Conservation (phyloP, 495 filamentous ascomycete genomes). For the Terfezia claveryi region DNA sequence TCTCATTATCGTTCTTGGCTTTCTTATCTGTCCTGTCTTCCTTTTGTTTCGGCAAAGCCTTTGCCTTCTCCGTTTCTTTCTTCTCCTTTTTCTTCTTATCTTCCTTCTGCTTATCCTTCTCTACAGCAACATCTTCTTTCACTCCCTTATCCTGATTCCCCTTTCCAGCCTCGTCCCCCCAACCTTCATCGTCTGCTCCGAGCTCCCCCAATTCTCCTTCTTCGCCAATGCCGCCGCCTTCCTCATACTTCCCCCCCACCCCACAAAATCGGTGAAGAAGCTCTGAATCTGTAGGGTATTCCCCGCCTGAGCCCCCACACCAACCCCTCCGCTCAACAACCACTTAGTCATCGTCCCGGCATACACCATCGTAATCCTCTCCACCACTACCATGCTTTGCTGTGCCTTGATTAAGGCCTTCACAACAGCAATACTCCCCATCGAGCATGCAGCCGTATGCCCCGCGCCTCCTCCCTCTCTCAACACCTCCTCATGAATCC, state of each 20-base stretch:
- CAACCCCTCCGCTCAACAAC: slow-evolving; percentile 19
- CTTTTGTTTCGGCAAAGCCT: not conserved
- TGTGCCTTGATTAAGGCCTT: slow-evolving; percentile 33
- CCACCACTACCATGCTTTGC: slow-evolving; percentile 13
- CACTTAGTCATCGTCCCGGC: slow-evolving; percentile 31
- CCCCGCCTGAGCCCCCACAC: slow-evolving; percentile 26
- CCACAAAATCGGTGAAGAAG: slow-evolving; percentile 47
- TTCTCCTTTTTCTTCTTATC: not conserved
- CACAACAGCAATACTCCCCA: slow-evolving; percentile 39
- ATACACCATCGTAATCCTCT: slow-evolving; percentile 34
- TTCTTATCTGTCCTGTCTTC: not conserved
- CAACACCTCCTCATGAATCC: slow-evolving; percentile 50
- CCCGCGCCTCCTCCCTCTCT: slow-evolving; percentile 31
- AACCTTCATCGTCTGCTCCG: slow-evolving; percentile 35
- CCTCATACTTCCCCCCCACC: slow-evolving; percentile 27
- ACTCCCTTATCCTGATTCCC: slow-evolving; percentile 18
- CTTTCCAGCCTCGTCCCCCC: slow-evolving; percentile 21
- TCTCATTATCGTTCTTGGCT: slow-evolving; percentile 1
- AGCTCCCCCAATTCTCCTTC: slow-evolving; percentile 31
- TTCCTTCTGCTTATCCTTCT: not conserved
- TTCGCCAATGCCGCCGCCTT: not conserved
- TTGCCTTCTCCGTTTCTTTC: not conserved
- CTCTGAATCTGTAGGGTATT: slow-evolving; percentile 3
- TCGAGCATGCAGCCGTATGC: slow-evolving; percentile 36
- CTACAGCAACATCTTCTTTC: slow-evolving; percentile 7